Evolutionary conservation across 176 grass and related monocot genomes (phyloP), one percentile per base, ranked within the genome.

Genomic region (Phoenix dactylifera): DNA sequence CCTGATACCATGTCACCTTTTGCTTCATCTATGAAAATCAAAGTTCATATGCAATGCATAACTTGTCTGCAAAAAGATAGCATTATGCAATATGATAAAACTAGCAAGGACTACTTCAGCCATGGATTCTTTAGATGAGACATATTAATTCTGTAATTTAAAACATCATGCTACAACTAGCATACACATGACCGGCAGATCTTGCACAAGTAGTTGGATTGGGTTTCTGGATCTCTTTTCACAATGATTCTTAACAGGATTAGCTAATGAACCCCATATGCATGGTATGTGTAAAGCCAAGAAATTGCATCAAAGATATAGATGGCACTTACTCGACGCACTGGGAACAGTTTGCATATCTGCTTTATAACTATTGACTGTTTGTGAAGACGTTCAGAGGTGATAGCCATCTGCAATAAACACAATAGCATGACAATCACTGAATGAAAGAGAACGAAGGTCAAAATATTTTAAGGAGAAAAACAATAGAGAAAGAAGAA

Each of bases 291-390:
- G 7, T 48, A 48, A 28, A 50, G 44, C 24, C 7, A 26, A 25
- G 18, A 72, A 58, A 10, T 55, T 30, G 6, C 39, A 26, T 65
- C 17, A 15, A 39, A 22, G 15, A 59, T 10, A 32, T 14, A 52
- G 55, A 22, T 57, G 66, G 9, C 26, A 89, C 84, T 86, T 83
- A 89, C 94, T 52, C 71, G 81, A 39, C 68, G 82, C 79, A 98
- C 81, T 60, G 84, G 88, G 39, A 93, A 98, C 61, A 98, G 64
- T 60, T 65, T 86, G 64, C 79, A 92, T 30, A 98, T 86, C 65
- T 98, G 94, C 65, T 93, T 98, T 52, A 98, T 72, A 75, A 81
- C 72, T 77, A 92, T 79, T 57, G 84, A 86, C 69, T 93, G 94
- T 63, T 71, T 83, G 64, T 93, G 81, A 26, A 98, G 68, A 29